These are phyloP conservation scores for Kluyveromyces wickerhamii DNA, from an alignment of 805 yeast species.

Conservation along the genomic window DNA sequence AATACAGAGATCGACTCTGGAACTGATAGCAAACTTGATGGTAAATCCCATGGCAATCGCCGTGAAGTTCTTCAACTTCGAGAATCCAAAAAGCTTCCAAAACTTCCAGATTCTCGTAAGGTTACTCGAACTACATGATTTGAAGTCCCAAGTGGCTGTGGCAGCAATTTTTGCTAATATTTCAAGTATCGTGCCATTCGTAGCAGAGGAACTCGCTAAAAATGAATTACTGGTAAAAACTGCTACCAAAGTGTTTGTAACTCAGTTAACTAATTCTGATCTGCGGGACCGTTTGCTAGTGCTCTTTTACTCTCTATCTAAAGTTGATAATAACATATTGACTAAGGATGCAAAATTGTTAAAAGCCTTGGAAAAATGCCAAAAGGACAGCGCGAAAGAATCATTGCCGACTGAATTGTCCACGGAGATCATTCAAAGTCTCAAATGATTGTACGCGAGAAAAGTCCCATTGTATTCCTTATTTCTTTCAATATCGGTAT, in stretches of 20 bases:
- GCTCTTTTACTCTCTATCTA: slow-evolving; percentile 21
- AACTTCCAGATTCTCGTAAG: slow-evolving; percentile 38
- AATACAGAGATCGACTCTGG: slow-evolving; percentile 54
- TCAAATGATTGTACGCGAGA: too few relatives aligned
- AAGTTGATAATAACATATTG: too few relatives aligned
- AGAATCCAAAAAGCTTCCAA: slow-evolving; percentile 27
- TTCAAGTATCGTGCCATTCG: slow-evolving; percentile 29
- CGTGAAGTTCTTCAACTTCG: slow-evolving; percentile 49
- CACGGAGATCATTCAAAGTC: too few relatives aligned
- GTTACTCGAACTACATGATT: slow-evolving; percentile 33
- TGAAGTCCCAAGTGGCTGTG: slow-evolving; percentile 36
- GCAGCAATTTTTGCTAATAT: slow-evolving; percentile 32
- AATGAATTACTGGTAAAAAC: slow-evolving; percentile 21
- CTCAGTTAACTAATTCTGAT: slow-evolving; percentile 25
- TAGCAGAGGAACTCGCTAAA: slow-evolving; percentile 26
- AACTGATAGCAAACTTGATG: slow-evolving; percentile 55
- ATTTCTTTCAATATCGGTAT: too few relatives aligned
- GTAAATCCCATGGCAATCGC: slow-evolving; percentile 35
- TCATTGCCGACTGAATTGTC: too few relatives aligned
- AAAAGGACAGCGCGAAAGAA: too few relatives aligned
- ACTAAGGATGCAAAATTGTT: too few relatives aligned
- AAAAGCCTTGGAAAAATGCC: too few relatives aligned
- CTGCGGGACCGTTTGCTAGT: slow-evolving; percentile 29
- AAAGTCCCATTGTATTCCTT: too few relatives aligned
- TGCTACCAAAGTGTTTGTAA: slow-evolving; percentile 18